Evolutionary conservation across 176 grass and related monocot genomes (phyloP).

Genomic region (Cocos nucifera): DNA sequence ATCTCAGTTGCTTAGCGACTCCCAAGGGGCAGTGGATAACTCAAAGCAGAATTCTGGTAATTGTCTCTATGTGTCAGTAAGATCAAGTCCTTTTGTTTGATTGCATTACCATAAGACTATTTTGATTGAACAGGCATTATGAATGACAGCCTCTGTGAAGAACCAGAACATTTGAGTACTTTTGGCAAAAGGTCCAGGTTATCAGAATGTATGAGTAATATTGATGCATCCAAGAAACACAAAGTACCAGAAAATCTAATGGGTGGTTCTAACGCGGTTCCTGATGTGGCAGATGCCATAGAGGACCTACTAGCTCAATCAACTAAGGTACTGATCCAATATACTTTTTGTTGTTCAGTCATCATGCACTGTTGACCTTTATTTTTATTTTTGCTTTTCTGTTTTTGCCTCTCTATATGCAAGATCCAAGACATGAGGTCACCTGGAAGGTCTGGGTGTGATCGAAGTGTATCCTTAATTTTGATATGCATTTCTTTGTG

Average conservation of each 20-base stretch:
- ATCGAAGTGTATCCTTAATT: conserved; percentile 53
- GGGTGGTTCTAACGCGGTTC: conserved; percentile 28
- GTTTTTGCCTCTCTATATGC: conserved; percentile 16
- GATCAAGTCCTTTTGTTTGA: not conserved
- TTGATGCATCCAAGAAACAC: conserved; percentile 25
- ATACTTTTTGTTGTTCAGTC: not conserved
- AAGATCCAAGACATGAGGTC: conserved; percentile 63
- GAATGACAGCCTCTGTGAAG: conserved; percentile 28
- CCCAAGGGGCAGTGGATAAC: conserved; percentile 16
- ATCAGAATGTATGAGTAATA: conserved; percentile 21
- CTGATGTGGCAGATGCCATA: conserved; percentile 79
- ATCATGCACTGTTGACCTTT: conserved; percentile 14
- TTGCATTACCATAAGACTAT: not conserved
- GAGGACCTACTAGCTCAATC: conserved; percentile 71
- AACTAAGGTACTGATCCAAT: conserved; percentile 44
- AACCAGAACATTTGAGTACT: conserved; percentile 22
- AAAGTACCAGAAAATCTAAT: conserved; percentile 32
- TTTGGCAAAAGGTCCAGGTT: conserved; percentile 40
- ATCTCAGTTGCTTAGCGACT: conserved; percentile 23
- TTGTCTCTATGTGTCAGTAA: not conserved
- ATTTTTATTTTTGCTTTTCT: not conserved
- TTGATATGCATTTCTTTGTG: not conserved
- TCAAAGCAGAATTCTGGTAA: conserved; percentile 48
- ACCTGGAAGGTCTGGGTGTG: conserved; percentile 23
- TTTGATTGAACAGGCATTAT: not conserved